phyloP scores from a whole-genome alignment of 768 basidiomycete genomes.

The Mycena kentingensis region DNA sequence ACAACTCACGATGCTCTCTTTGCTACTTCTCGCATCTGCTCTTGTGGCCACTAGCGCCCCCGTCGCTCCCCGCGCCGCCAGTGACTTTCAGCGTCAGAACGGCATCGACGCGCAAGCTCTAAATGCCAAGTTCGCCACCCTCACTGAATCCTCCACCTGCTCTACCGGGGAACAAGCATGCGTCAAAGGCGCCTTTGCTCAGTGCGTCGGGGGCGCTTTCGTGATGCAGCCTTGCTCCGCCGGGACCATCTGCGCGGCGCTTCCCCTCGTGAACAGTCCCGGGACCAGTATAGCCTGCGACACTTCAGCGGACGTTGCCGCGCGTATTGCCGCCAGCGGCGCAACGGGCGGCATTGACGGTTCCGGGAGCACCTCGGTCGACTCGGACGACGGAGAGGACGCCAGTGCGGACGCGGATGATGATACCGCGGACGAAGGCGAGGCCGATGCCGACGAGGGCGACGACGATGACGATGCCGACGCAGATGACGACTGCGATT shows the following conservation, averaged over 20 bases:
- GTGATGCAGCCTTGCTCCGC: constrained; percentile 31
- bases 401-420: neutral
- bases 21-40: neutral
- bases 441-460: no score
- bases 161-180: constrained; percentile 48
- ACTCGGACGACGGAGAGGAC: neutral
- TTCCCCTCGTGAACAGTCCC: constrained; percentile 44
- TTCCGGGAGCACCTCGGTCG: neutral
- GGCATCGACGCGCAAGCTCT: constrained; percentile 41
- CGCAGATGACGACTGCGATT: no score
- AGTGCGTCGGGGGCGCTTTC: constrained; percentile 49
- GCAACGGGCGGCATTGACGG: constrained; percentile 33
- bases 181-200: constrained; percentile 44
- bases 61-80: constrained; percentile 27
- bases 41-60: neutral
- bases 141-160: constrained; percentile 42
- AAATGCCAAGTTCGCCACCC: constrained; percentile 42
- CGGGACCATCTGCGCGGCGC: constrained; percentile 39
- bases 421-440: no score
- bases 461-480: no score
- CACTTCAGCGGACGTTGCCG: constrained; percentile 36
- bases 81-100: constrained; percentile 36
- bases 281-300: constrained; percentile 48
- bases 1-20: neutral
- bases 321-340: constrained; percentile 40